These are phyloP conservation scores for Claviceps fusiformis DNA, from an alignment of 2,329 filamentous ascomycete species.

Conservation along the genomic window DNA sequence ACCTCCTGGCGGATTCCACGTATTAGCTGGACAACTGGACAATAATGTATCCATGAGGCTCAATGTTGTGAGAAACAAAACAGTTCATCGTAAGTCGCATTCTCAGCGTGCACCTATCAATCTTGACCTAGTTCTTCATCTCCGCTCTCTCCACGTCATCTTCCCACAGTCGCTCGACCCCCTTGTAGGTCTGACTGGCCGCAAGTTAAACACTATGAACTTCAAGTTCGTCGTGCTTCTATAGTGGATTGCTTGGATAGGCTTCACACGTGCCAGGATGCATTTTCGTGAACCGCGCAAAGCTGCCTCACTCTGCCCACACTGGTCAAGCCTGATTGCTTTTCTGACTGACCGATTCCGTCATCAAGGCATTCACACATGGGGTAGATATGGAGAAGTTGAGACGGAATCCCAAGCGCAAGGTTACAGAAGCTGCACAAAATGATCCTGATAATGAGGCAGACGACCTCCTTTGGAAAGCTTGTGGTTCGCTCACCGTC, in stretches of 20 bases:
- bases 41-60: background rate
- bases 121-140: background rate
- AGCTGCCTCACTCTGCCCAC: background rate
- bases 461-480: slow-evolving; percentile 28
- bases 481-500: slow-evolving; percentile 32
- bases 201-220: background rate
- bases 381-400: slow-evolving; percentile 2
- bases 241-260: background rate
- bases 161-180: background rate
- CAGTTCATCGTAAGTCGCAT: background rate
- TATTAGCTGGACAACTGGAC: background rate
- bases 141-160: background rate
- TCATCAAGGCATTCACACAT: background rate
- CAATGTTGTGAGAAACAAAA: background rate
- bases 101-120: background rate
- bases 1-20: background rate
- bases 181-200: background rate
- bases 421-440: slow-evolving; percentile 19
- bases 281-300: background rate
- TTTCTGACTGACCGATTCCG: background rate
- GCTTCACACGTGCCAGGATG: background rate
- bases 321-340: background rate
- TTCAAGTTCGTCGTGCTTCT: background rate
- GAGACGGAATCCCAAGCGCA: slow-evolving; percentile 31
- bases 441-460: slow-evolving; percentile 13